A percentile compares a stretch with the other conserved stretches of the same genome.
phyloP scores from a whole-genome alignment of 805 yeast genomes.

The Debaryomyces tyrocola region DNA sequence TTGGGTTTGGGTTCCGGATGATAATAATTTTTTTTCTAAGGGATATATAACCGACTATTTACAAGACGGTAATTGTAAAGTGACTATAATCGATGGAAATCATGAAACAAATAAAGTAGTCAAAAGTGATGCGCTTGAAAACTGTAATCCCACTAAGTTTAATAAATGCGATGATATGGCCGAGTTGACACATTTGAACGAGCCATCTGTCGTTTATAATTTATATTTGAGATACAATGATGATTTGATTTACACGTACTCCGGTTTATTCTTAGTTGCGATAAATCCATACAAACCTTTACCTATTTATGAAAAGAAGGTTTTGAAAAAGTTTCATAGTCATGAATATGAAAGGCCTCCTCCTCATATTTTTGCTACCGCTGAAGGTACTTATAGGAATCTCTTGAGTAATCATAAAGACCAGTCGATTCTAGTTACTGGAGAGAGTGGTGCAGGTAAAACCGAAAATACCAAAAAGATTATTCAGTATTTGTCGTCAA shows the following conservation, averaged over 20 bases:
- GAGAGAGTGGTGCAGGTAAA: constrained; percentile 98
- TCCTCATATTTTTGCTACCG: constrained; percentile 91
- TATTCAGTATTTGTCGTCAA: constrained; percentile 84
- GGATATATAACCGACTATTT: constrained; percentile 55
- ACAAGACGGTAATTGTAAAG: constrained; percentile 35
- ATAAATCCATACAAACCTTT: constrained; percentile 84
- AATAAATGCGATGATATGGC: constrained; percentile 95
- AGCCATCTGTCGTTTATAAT: constrained; percentile 92
- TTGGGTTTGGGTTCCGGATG: constrained; percentile 80
- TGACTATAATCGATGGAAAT: constrained; percentile 38
- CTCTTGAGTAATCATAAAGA: constrained; percentile 66
- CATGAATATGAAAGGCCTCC: constrained; percentile 38
- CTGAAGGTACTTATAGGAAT: constrained; percentile 77
- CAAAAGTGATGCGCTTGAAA: constrained; percentile 46
- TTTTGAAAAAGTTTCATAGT: constrained; percentile 54
- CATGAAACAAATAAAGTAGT: constrained; percentile 44
- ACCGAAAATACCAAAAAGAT: constrained; percentile 96
- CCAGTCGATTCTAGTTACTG: constrained; percentile 94
- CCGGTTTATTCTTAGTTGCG: constrained; percentile 94
- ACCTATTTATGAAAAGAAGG: constrained; percentile 65
- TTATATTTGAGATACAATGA: constrained; percentile 71
- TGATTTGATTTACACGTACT: constrained; percentile 86
- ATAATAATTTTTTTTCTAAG: constrained; percentile 50
- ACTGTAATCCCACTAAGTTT: constrained; percentile 86
- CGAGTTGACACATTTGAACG: constrained; percentile 88